A percentile compares a stretch with the other conserved stretches of the same genome.
phyloP scores from a whole-genome alignment of 768 basidiomycete species.

The Podaxis carcinomalis region DNA sequence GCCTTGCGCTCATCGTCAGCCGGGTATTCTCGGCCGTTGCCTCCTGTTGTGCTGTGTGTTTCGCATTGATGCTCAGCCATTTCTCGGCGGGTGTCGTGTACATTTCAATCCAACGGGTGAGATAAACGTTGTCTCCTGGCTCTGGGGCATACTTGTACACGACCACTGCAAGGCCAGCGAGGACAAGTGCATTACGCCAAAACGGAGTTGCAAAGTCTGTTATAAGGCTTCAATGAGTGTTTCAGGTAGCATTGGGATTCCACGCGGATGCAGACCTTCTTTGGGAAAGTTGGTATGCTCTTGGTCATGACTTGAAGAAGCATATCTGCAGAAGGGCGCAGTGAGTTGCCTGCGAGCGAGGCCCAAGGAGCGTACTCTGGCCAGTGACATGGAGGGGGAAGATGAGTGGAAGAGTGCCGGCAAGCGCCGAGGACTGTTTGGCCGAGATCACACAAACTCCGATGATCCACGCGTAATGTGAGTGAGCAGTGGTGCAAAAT shows the following conservation, averaged over 20 bases:
- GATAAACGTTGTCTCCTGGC: constrained; percentile 52
- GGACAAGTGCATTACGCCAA: constrained; percentile 57
- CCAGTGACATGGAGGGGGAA: constrained; percentile 3
- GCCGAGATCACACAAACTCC: constrained; percentile 2
- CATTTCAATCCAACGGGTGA: constrained; percentile 64
- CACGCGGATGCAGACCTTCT: constrained; percentile 46
- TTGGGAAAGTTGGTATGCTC: neutral
- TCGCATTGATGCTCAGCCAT: constrained; percentile 54
- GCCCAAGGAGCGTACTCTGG: neutral
- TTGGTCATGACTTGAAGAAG: constrained; percentile 5
- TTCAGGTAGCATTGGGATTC: neutral
- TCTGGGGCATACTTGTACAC: constrained; percentile 69
- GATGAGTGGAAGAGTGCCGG: neutral
- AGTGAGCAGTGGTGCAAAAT: neutral
- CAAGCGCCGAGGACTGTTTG: constrained; percentile 1
- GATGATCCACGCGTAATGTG: neutral
- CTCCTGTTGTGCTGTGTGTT: constrained; percentile 47
- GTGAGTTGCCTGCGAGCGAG: neutral
- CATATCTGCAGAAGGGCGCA: neutral
- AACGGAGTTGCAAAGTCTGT: constrained; percentile 61
- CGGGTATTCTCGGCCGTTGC: constrained; percentile 38
- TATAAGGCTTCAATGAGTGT: neutral
- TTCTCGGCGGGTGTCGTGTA: constrained; percentile 48
- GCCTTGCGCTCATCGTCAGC: constrained; percentile 39
- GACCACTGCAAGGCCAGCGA: constrained; percentile 45